phyloP scores from a whole-genome alignment of 192 early-diverging fungal species.

The Radiomyces spectabilis region DNA sequence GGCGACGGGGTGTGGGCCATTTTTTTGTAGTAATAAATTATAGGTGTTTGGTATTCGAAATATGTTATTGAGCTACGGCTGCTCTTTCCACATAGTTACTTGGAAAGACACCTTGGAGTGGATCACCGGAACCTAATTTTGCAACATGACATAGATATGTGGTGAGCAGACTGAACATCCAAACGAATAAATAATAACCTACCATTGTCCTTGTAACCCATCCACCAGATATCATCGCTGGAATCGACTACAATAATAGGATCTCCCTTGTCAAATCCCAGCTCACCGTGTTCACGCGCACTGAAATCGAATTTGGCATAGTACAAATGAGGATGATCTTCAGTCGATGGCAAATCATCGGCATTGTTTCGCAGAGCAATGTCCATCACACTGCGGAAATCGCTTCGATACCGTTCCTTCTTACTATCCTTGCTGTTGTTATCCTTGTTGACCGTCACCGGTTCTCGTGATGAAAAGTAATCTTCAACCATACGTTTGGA shows the following conservation, averaged over 20 bases:
- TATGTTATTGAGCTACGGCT: background rate
- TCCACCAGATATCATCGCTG: slow-evolving; percentile 80
- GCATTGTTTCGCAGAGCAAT: slow-evolving; percentile 19
- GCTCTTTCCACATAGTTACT: slow-evolving; percentile 57
- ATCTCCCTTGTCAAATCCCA: slow-evolving; percentile 61
- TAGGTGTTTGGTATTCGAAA: slow-evolving; percentile 8
- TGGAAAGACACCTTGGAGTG: slow-evolving; percentile 69
- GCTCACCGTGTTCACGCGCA: slow-evolving; percentile 67
- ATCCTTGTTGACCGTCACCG: background rate
- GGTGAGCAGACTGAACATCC: background rate
- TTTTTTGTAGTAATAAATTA: too few species aligned
- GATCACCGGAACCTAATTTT: slow-evolving; percentile 20
- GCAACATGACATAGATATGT: background rate
- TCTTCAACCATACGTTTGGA: slow-evolving; percentile 1
- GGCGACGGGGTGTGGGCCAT: too few species aligned
- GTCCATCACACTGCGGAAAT: slow-evolving; percentile 13
- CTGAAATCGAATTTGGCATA: slow-evolving; percentile 69
- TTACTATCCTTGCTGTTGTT: background rate
- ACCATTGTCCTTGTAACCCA: slow-evolving; percentile 61
- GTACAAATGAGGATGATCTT: slow-evolving; percentile 36
- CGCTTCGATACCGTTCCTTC: slow-evolving; percentile 2
- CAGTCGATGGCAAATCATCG: background rate
- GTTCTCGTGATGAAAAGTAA: background rate
- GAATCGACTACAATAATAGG: slow-evolving; percentile 68
- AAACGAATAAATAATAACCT: slow-evolving; percentile 19